Evolutionary conservation across 352 stramenopile species (phyloP).

Genomic region (Phytopythium aichiense): DNA sequence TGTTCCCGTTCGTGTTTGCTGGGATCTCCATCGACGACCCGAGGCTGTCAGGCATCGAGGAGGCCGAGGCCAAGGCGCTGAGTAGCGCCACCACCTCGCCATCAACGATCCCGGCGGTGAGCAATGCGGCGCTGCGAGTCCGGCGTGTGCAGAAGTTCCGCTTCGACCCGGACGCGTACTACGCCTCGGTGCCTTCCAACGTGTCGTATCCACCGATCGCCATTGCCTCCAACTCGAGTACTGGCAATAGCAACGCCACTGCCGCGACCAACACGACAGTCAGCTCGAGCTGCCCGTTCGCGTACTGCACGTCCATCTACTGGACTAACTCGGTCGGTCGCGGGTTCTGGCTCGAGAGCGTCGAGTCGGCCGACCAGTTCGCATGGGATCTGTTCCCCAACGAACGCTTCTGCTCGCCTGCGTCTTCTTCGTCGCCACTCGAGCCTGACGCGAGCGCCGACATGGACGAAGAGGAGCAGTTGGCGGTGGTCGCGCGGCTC

Average conservation of each 20-base stretch:
- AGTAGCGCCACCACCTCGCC: constrained; percentile 12
- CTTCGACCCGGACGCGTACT: constrained; percentile 25
- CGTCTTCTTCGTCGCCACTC: constrained; percentile 13
- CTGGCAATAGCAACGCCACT: constrained; percentile 2
- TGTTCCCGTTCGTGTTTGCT: constrained; percentile 44
- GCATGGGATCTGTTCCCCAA: constrained; percentile 40
- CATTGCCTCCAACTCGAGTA: constrained; percentile 1
- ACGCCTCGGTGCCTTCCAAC: constrained; percentile 14
- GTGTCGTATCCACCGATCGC: constrained; percentile 20
- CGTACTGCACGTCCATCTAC: constrained; percentile 39
- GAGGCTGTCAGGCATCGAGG: constrained; percentile 35
- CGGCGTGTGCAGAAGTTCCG: constrained; percentile 40
- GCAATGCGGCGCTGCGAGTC: constrained; percentile 24
- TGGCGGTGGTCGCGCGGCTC: neutral
- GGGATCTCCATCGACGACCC: constrained; percentile 32
- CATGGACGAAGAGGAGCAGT: constrained; percentile 1
- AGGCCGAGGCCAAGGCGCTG: constrained; percentile 13
- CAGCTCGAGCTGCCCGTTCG: constrained; percentile 14
- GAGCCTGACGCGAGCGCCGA: constrained; percentile 4
- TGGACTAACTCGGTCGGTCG: constrained; percentile 36
- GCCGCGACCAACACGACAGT: constrained; percentile 12
- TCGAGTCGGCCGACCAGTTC: constrained; percentile 37
- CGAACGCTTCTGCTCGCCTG: constrained; percentile 21
- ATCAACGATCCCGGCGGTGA: constrained; percentile 24
- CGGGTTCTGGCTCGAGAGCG: constrained; percentile 50